Evolutionary conservation across 768 basidiomycete genomes (phyloP), one percentile per base, ranked within the genome.

Genomic region (Termitomyces eurrhizus): DNA sequence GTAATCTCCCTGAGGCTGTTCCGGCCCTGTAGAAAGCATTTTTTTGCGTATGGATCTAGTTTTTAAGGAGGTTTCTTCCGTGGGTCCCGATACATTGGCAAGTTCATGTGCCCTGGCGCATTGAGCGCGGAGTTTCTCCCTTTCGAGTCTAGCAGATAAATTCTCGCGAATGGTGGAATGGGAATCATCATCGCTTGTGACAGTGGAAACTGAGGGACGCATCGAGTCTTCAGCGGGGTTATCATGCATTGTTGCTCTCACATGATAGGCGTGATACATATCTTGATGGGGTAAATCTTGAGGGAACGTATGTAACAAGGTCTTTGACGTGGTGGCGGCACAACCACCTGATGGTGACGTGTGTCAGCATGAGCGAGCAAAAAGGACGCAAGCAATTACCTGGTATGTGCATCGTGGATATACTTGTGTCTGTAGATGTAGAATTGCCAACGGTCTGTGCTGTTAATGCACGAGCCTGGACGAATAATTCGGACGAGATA

Each of bases 111-210:
- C n/a, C 8, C 35, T 35, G 50, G 6, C 2, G 18, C 50, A n/a
- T 61, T 59, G 61, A 63, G 73, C 70, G 33, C 66, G 66, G 46
- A 63, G 62, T 70, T 77, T 80, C 71, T 82, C 83, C 62, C 73
- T 69, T 60, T 75, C 71, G 57, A 85, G 75, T 67, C 74, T 77
- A 59, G 66, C 67, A 57, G 83, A 71, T 59, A 84, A 70, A 66
- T 67, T 69, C 52, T 72, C 66, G 56, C 79, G 80, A 61, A 63
- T 59, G 52, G 53, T 32, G 16, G 61, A n/a, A 50, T 60, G 52
- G 12, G 55, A 65, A 62, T 67, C 33, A 37, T 49, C 36, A 32
- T 36, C 6, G 39, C 42, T 59, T 33, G 51, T 52, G 37, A 24
- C 35, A 12, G 62, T 39, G 61, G 65, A 64, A 16, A 57, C 61